Evolutionary conservation across 2,329 filamentous ascomycete species (phyloP), one percentile per base, ranked within the genome.

Genomic region (Fusarium avenaceum): DNA sequence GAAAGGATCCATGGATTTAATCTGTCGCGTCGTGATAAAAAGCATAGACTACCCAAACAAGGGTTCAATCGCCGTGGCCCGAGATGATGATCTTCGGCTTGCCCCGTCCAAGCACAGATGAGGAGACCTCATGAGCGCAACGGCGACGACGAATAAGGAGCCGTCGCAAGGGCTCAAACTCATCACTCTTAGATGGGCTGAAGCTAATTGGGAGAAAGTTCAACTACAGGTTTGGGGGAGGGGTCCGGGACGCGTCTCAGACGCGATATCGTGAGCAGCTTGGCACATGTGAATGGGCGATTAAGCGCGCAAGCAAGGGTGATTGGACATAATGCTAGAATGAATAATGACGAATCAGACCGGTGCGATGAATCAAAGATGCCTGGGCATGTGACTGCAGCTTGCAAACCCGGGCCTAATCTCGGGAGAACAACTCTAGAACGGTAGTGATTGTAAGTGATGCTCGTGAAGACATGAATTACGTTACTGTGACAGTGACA

Each of bases 261-360:
- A 72, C 60, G 62, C 53, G 64, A 72, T 64, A 57, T 63, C 55
- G 35, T 55, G 60, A 47, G 45, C 14, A 56, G 33, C 40, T 39
- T 42, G 43, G 50, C 20, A 40, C 47, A 24, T 47, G 22, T 69
- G 62, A 69, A 35, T 63, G 66, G 57, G 59, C 17, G 43, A 57
- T 52, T 72, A 73, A 73, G 71, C 71, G 71, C 71, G 67, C 50
- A 72, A 71, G 46, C 38, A 57, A 47, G 58, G 63, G 48, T 46
- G 59, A 63, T 52, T 52, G 57, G 57, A 49, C 40, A 59, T 42
- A 63, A 59, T 24, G 46, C n/a, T 57, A 22, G 50, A 30, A 28
- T 38, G 26, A 50, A 51, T 57, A 64, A 72, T 19, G 45, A 52
- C 71, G 60, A 72, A 73, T 72, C 66, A 70, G 59, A 58, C 17